phyloP scores from a whole-genome alignment of 495 filamentous ascomycete species.

The Podospora sp. region DNA sequence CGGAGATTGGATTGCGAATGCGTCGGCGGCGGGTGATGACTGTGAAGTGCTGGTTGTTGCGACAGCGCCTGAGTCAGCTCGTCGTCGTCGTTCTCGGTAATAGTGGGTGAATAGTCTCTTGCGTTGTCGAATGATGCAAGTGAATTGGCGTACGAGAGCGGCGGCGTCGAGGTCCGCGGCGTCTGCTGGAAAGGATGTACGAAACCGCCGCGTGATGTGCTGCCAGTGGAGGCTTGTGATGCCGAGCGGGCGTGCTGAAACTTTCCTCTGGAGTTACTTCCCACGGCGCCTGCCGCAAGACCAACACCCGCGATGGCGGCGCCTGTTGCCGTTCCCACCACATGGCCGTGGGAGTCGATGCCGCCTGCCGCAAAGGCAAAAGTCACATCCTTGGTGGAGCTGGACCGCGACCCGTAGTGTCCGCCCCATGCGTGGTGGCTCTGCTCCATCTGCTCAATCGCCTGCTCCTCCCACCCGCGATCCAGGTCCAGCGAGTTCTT shows the following conservation, averaged over 20 bases:
- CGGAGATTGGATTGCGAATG: conserved; percentile 33
- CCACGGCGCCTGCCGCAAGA: conserved; percentile 22
- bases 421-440: conserved; percentile 27
- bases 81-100: conserved; percentile 50
- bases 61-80: conserved; percentile 31
- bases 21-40: conserved; percentile 17
- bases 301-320: conserved; percentile 1
- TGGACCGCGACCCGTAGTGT: conserved; percentile 22
- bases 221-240: conserved; percentile 54
- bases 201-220: conserved; percentile 46
- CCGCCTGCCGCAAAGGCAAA: conserved; percentile 26
- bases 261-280: conserved; percentile 19
- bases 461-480: conserved; percentile 53
- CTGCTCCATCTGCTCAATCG: conserved; percentile 34
- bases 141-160: conserved; percentile 56
- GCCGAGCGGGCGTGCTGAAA: conserved; percentile 55
- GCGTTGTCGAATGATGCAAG: conserved; percentile 50
- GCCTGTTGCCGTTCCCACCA: background rate
- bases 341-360: conserved; percentile 3
- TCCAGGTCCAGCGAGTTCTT: conserved; percentile 59
- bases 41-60: conserved; percentile 6
- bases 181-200: conserved; percentile 61
- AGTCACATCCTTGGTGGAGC: conserved; percentile 35
- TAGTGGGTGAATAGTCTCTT: conserved; percentile 49
- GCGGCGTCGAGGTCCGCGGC: conserved; percentile 59